A percentile compares a stretch with the other conserved stretches of the same genome.
These are phyloP conservation scores for Sanghuangporus sanghuang DNA, from an alignment of 1,284 basidiomycete species.

Conservation along the genomic window DNA sequence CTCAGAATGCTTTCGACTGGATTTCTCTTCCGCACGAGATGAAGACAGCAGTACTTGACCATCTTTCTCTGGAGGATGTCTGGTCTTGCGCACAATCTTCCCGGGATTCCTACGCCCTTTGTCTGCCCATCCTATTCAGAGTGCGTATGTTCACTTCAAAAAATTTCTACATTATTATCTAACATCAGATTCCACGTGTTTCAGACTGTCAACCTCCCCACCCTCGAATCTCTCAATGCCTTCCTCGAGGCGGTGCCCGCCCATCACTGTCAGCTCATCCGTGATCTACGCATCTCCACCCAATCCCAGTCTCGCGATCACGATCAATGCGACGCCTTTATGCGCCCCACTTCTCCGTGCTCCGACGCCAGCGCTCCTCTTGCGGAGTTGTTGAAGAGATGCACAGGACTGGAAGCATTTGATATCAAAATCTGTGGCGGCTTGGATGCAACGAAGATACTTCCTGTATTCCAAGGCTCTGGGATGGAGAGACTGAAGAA, in stretches of 20 bases:
- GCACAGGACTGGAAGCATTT: slow-evolving; percentile 45
- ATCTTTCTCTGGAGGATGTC: slow-evolving; percentile 40
- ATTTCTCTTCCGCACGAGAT: slow-evolving; percentile 57
- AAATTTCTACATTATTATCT: neutral
- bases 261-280: slow-evolving; percentile 48
- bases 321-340: slow-evolving; percentile 2
- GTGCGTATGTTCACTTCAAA: slow-evolving; percentile 26
- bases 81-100: slow-evolving; percentile 27
- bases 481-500: slow-evolving; percentile 37
- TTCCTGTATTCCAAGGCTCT: slow-evolving; percentile 43
- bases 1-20: slow-evolving; percentile 33
- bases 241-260: slow-evolving; percentile 56
- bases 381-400: slow-evolving; percentile 43
- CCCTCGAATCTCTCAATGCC: slow-evolving; percentile 37
- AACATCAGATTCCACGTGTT: neutral
- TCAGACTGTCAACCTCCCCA: slow-evolving; percentile 45
- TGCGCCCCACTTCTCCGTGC: slow-evolving; percentile 14
- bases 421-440: slow-evolving; percentile 49
- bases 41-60: slow-evolving; percentile 50
- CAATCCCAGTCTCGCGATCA: slow-evolving; percentile 23
- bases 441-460: slow-evolving; percentile 38
- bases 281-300: slow-evolving; percentile 50
- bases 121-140: slow-evolving; percentile 55
- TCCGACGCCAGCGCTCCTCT: slow-evolving; percentile 37
- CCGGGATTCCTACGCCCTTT: slow-evolving; percentile 44